These are phyloP conservation scores for Quercus phellos DNA, from an alignment of 331 rosid species.

Conservation along the genomic window DNA sequence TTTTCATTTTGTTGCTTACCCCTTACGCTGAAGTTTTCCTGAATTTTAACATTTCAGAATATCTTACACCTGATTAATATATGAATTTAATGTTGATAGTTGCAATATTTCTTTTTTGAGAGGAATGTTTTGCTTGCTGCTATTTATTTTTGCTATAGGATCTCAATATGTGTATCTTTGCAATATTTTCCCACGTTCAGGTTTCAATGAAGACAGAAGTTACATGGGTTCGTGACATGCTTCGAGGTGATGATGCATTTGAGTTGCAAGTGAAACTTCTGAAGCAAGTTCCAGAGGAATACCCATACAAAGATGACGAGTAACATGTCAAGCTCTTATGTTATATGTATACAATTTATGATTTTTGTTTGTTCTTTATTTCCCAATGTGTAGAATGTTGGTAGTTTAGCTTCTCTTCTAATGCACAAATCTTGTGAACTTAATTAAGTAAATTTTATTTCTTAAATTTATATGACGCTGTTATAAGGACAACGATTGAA, in stretches of 20 bases:
- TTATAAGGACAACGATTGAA: neutral
- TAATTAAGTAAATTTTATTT: neutral
- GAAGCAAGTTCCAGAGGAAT: conserved; percentile 96
- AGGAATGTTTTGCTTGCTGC: neutral
- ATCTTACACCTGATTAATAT: too few species aligned
- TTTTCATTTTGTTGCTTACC: neutral
- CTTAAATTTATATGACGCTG: neutral
- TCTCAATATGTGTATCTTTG: neutral
- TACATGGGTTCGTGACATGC: conserved; percentile 85
- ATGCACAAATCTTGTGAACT: neutral
- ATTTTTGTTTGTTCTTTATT: neutral
- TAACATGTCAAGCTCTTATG: conserved; percentile 18
- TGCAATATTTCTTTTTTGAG: neutral
- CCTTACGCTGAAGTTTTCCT: too few species aligned
- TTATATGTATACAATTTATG: neutral
- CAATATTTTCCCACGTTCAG: conserved; percentile 26
- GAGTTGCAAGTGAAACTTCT: conserved; percentile 92
- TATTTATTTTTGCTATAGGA: neutral
- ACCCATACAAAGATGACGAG: conserved; percentile 96
- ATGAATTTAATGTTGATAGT: neutral
- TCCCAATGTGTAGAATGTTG: neutral
- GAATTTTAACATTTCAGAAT: too few species aligned
- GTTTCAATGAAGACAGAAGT: conserved; percentile 97
- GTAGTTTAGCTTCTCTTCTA: neutral
- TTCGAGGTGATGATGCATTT: conserved; percentile 86